These are phyloP conservation scores for Diaporthe citrichinensis DNA, from an alignment of 2,329 filamentous ascomycete species.

Conservation along the genomic window DNA sequence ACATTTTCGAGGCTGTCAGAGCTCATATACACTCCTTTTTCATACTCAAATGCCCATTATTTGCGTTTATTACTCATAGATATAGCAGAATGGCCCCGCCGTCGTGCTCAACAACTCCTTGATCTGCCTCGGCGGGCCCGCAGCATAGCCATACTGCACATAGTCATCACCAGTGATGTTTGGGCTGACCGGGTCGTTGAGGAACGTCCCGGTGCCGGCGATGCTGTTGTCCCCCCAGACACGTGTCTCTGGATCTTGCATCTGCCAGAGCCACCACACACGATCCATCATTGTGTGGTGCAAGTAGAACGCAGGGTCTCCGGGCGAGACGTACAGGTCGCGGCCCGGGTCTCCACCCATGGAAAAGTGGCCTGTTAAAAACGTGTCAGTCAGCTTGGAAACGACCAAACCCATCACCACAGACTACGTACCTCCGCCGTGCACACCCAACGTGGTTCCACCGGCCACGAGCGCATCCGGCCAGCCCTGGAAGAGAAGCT, in stretches of 20 bases:
- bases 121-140: constrained; percentile 21
- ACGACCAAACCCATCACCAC: too few species aligned
- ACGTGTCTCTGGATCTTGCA: constrained; percentile 53
- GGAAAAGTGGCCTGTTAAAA: neutral
- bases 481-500: constrained; percentile 51
- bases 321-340: neutral
- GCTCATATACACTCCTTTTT: neutral
- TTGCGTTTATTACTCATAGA: constrained; percentile 30
- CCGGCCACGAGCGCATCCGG: neutral
- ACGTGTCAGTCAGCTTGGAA: neutral
- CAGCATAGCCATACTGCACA: constrained; percentile 24
- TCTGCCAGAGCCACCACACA: constrained; percentile 55
- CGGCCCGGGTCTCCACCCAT: neutral
- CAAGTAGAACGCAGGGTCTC: constrained; percentile 11
- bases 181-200: constrained; percentile 45
- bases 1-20: neutral
- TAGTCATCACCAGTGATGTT: constrained; percentile 40
- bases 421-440: neutral
- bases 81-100: constrained; percentile 39
- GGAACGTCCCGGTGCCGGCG: constrained; percentile 27
- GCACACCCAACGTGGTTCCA: constrained; percentile 3
- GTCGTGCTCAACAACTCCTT: constrained; percentile 39
- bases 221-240: constrained; percentile 43
- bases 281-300: constrained; percentile 41
- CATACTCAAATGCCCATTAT: neutral